Evolutionary conservation across 176 grass and related monocot genomes (phyloP), one percentile per base, ranked within the genome.

Genomic region (Phoenix roebelenii): DNA sequence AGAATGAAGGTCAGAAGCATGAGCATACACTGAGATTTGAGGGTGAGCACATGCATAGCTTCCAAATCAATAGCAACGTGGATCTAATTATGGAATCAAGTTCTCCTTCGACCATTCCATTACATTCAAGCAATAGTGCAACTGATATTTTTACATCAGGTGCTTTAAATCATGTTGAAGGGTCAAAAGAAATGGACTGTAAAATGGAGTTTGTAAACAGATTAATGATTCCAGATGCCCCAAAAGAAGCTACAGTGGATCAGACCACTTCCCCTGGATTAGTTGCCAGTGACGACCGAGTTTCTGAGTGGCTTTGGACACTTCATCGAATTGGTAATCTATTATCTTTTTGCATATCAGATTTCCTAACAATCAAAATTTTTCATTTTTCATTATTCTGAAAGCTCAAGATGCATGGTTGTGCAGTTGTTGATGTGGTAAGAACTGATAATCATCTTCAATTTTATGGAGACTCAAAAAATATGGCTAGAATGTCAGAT

Each of bases 401-500:
- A 50, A 54, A 49, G 18, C 22, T 69, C 17, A 61, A 69, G 55
- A n/a, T 29, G 15, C 70, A 16, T 50, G 48, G 22, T 54, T 64
- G 48, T 88, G 64, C 74, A 97, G 93, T 91, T 70, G 93, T 97
- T 54, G 93, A 97, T 85, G 93, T 97, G 78, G 93, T 97, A 57
- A 85, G 93, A 77, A 97, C 93, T 52, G 93, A 97, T 61, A 91
- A 63, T 48, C 86, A 97, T 82, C 87, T 97, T 63, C 77, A 97
- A 57, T 97, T 97, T 68, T 97, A 88, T 68, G 84, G 72, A 64
- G 93, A 97, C 74, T 88, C 93, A 69, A 97, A 80, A 80, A 97
- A 97, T 75, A 97, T 91, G 83, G 93, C 93, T 25, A 86, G 93
- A 73, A 97, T 97, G 93, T 91, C 93, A 67, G 93, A 97, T 85